A percentile compares a stretch with the other conserved stretches of the same genome.
Evolutionary conservation across 805 yeast species (phyloP).

Genomic region (Jamesozyma gamospora): DNA sequence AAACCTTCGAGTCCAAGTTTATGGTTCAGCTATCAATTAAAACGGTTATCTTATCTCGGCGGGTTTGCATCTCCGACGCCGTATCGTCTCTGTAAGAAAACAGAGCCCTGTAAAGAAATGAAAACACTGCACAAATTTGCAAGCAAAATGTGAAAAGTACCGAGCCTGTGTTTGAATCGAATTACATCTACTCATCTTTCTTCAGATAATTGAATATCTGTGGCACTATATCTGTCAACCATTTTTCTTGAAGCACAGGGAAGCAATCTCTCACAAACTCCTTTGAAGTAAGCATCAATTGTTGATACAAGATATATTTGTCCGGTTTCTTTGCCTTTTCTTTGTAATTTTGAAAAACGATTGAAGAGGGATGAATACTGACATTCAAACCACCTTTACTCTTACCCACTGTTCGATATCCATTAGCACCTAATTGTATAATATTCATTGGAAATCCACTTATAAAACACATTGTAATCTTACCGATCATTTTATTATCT

Average conservation of each 20-base stretch:
- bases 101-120: too few species aligned
- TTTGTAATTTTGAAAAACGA: constrained; percentile 34
- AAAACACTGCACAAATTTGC: too few species aligned
- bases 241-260: constrained; percentile 55
- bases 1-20: too few species aligned
- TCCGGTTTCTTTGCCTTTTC: constrained; percentile 57
- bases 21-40: too few species aligned
- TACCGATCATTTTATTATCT: not conserved
- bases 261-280: constrained; percentile 82
- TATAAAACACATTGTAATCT: constrained; percentile 19
- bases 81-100: too few species aligned
- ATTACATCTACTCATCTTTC: not conserved
- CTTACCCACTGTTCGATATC: constrained; percentile 25
- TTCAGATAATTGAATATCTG: constrained; percentile 32
- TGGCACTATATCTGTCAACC: constrained; percentile 71
- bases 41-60: too few species aligned
- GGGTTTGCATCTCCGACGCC: too few species aligned
- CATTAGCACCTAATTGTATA: constrained; percentile 21
- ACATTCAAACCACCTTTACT: constrained; percentile 59
- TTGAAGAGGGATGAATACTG: constrained; percentile 77
- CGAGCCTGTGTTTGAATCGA: too few species aligned
- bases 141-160: too few species aligned
- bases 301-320: constrained; percentile 66
- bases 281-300: constrained; percentile 71
- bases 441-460: constrained; percentile 28